Evolutionary conservation across 2,329 filamentous ascomycete genomes (phyloP), one percentile per base, ranked within the genome.

Genomic region (Ilyonectria destructans): DNA sequence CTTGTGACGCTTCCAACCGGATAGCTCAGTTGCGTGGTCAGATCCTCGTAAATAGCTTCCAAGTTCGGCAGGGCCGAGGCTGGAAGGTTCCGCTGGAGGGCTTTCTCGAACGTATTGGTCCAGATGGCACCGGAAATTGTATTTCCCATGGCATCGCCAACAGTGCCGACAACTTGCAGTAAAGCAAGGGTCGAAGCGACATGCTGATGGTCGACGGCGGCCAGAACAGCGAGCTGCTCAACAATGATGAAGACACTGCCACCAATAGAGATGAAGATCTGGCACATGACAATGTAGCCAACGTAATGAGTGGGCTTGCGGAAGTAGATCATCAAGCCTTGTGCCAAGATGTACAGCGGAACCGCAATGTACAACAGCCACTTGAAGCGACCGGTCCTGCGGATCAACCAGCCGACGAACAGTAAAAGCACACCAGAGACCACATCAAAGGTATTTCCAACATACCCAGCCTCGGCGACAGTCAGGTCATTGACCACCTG

Each of bases 31-130:
- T 91, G 89, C 13, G 81, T 82, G 3, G 78, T 78, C 46, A 91
- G 71, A 71, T 85, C 84, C 9, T 83, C 82, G 66, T 90, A 91
- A 55, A 91, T 88, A 23, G 77, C 75, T 6, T 76, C 78, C 1
- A 84, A 74, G 58, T 86, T 82, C 37, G 65, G 67, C 59, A 75
- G 37, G 0, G 74, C 76, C 4, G 70, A 68, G 4, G 62, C 75
- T 2, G 89, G 89, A 1, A 91, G 82, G 69, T 87, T 86, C 35
- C 75, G 69, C 37, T 74, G 73, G 4, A 92, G 82, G 7, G 86
- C 86, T 26, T 80, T 79, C 8, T 68, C 70, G 48, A 78, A 69
- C 0, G 68, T 70, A 43, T 71, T 72, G 21, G 71, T 71, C 76
- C 76, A 78, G 57, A 77, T 77, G 26, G 74, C 69, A 12, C 71